Base-by-base conservation (phyloP, 1,139 yeast genomes). In the Pichia sp. region DNA sequence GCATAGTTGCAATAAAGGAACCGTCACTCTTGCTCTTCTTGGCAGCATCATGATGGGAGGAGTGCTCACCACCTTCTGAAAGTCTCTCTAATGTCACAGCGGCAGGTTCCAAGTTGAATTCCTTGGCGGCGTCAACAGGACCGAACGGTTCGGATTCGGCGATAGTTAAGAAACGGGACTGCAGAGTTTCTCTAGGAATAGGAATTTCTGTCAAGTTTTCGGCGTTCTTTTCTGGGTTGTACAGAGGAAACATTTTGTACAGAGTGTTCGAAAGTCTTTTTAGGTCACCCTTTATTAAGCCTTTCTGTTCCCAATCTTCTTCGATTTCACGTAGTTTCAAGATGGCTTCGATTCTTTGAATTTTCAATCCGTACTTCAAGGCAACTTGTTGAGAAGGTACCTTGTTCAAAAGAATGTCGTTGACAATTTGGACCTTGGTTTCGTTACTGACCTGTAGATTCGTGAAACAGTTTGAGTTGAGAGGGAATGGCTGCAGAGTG, bases 71-170 rank as follows among this genome's bases (percentile, higher is more conserved):
- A 51, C 78, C 75, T 60, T 83, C 81, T 10, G 90, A 76, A 60
- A 89, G 77, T 64, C 79, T 79, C 62, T 82, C 82, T 63, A 90
- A 77, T 4, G 95, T 87, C 47, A 79, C 83, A 52, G 82, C 80
- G 45, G 98, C 97, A 23, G 96, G 95, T 68, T 89, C 93, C 61
- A 92, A 77, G 48, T 80, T 90, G 62, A 89, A 81, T 47, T 87
- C 80, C 58, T 82, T 75, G 51, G 99, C 97, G n/a, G 99, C 97
- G 67, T 93, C 98, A 8, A 90, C 80, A 7, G 98, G 96, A 5
- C 97, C 97, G 70, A 92, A 92, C n/a, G 97, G 96, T 72, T 90
- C 95, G 23, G 92, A 84, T 73, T 93, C 98, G 13, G 97, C 93
- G 68, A 93, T 85, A 26, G 95, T 87, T 68, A 90, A 73, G 75